phyloP scores from a whole-genome alignment of 192 early-diverging fungal species.

The Rhizoclosmatium globosum region DNA sequence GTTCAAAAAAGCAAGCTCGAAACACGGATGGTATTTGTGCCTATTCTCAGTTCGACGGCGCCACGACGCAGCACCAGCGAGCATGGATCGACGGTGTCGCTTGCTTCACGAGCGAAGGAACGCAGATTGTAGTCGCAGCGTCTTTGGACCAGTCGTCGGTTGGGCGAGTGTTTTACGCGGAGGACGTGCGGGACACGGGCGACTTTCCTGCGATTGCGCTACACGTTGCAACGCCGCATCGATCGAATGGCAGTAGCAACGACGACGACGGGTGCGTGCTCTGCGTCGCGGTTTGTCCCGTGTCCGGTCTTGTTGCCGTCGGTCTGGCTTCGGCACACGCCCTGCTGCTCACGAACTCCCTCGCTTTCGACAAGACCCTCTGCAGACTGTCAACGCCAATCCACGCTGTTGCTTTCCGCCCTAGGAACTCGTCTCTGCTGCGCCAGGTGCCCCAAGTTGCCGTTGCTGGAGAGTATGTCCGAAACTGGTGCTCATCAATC shows the following conservation, averaged over 20 bases:
- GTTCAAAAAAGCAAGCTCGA: neutral
- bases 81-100: neutral
- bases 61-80: neutral
- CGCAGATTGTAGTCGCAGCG: neutral
- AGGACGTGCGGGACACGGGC: neutral
- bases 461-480: slow-evolving; percentile 35
- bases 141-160: neutral
- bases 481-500: neutral
- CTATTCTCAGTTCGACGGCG: neutral
- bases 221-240: neutral
- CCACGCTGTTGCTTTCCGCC: slow-evolving; percentile 24
- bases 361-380: slow-evolving; percentile 38
- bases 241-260: neutral
- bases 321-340: slow-evolving; percentile 8
- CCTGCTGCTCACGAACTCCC: neutral
- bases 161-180: neutral
- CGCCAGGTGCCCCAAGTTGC: slow-evolving; percentile 9
- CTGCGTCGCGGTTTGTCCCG: neutral
- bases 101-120: neutral
- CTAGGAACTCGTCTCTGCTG: neutral
- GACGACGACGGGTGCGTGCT: neutral
- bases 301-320: slow-evolving; percentile 12
- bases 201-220: neutral
- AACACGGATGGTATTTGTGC: neutral
- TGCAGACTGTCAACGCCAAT: slow-evolving; percentile 15